Conservation (phyloP, 257 asterid species). For the Plectranthus barbatus region DNA sequence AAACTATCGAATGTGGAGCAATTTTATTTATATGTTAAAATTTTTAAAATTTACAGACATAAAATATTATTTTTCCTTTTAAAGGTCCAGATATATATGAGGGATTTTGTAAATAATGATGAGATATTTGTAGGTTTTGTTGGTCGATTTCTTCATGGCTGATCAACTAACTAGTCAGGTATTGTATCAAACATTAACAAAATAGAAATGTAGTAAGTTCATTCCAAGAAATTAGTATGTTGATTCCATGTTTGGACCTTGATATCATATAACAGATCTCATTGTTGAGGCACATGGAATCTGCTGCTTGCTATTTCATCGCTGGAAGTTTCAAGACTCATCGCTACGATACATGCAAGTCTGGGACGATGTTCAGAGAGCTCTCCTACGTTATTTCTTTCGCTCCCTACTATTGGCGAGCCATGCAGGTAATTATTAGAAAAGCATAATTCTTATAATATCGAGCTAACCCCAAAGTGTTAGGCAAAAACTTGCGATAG, state of each 20-base stretch:
- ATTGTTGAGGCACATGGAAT: conserved; percentile 81
- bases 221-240: not conserved
- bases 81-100: no score
- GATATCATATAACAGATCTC: conserved; percentile 66
- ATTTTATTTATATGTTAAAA: no score
- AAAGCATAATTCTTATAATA: no score
- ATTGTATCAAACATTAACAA: not conserved
- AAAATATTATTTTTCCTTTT: no score
- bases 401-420: conserved; percentile 95
- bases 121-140: conserved; percentile 42
- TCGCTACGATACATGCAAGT: conserved; percentile 54
- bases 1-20: no score
- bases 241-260: not conserved
- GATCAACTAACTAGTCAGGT: conserved; percentile 99
- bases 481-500: no score
- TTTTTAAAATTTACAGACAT: no score
- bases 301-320: conserved; percentile 75
- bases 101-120: no score
- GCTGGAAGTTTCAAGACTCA: conserved; percentile 72
- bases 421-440: conserved; percentile 71
- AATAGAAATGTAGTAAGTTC: not conserved
- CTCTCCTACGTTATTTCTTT: conserved; percentile 87
- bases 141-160: conserved; percentile 98
- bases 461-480: no score
- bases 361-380: conserved; percentile 69